Base-by-base conservation (phyloP, 495 filamentous ascomycete species). In the Apodospora peruviana region DNA sequence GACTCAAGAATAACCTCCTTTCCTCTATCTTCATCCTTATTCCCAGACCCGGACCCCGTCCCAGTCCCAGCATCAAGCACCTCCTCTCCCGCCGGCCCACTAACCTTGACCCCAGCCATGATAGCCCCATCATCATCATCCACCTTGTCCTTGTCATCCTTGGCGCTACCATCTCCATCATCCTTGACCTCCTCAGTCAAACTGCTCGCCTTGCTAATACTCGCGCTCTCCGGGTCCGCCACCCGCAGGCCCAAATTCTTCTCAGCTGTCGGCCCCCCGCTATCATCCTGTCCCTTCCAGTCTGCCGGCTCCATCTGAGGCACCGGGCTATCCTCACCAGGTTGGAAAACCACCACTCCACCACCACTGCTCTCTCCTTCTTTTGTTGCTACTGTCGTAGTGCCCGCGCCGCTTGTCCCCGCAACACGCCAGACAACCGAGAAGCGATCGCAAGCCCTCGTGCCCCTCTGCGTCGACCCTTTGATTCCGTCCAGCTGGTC, bases 401-500 rank as follows among this genome's bases (percentile, higher is more conserved):
- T 61, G 5, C 43, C 62, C 9, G 63, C 59, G 40, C 61, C 61
- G 4, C 23, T 50, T 34, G 51, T 52, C 17, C 43, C 57, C 32
- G 45, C 57, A 25, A 53, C 42, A 45, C 59, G 74, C 93, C 93
- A 98, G 3, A 96, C 86, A 8, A 96, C 88, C 17, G 89, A 82
- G n/a, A 96, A 61, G 18, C 78, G 78, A 57, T 98, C 91, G 2
- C 94, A 78, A 1, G 89, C 88, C 34, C 81, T 74, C 5, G 83
- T 85, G 0, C 93, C 93, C 60, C 94, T 93, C 37, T 79, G 77
- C 25, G 69, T 77, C 5, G 83, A 88, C 1, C 93, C 91, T 61
- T 94, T 95, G 50, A 78, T 74, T 8, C 83, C 83, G 38, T 78
- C 75, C 69, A 83, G 70, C 61, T 72, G 70, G 39, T 80, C 77